Conservation (phyloP, 129 eudicot species). For the Chrysanthemum makinoi region DNA sequence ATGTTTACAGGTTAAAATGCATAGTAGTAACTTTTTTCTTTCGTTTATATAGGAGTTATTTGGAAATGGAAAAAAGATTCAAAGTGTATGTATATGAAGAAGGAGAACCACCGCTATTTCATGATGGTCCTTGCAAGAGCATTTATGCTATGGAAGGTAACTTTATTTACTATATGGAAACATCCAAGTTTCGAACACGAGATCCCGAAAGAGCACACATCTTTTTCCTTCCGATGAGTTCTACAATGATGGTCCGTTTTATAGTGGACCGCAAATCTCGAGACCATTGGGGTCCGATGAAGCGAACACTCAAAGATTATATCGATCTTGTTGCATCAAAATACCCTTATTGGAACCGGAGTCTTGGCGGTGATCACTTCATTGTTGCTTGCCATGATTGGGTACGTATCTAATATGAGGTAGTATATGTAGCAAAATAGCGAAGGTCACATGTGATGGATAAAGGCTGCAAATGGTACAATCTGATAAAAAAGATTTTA, state of each 20-base stretch:
- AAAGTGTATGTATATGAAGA: constrained; percentile 45
- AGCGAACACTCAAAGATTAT: constrained; percentile 39
- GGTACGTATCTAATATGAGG: constrained; percentile 24
- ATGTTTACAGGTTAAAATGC: neutral
- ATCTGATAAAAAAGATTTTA: no score
- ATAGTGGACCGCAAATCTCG: constrained; percentile 34
- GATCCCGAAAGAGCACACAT: constrained; percentile 51
- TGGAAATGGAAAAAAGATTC: constrained; percentile 49
- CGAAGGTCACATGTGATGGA: no score
- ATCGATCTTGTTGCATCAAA: constrained; percentile 35
- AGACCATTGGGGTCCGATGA: constrained; percentile 38
- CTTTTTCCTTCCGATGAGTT: constrained; percentile 48
- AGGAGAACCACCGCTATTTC: constrained; percentile 57
- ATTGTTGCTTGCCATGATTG: constrained; percentile 67
- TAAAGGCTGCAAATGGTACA: no score
- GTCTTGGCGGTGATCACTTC: constrained; percentile 53
- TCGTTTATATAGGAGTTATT: constrained; percentile 38
- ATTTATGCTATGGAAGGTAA: constrained; percentile 52
- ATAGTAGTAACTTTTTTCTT: constrained; percentile 1
- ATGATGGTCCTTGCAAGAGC: constrained; percentile 36
- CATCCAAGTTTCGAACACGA: constrained; percentile 33
- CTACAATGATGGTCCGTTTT: constrained; percentile 36
- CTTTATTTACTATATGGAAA: constrained; percentile 45
- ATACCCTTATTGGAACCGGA: constrained; percentile 51
- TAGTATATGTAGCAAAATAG: no score